Evolutionary conservation across 306 rosid species (phyloP).

Genomic region (Cucurbita maxima): DNA sequence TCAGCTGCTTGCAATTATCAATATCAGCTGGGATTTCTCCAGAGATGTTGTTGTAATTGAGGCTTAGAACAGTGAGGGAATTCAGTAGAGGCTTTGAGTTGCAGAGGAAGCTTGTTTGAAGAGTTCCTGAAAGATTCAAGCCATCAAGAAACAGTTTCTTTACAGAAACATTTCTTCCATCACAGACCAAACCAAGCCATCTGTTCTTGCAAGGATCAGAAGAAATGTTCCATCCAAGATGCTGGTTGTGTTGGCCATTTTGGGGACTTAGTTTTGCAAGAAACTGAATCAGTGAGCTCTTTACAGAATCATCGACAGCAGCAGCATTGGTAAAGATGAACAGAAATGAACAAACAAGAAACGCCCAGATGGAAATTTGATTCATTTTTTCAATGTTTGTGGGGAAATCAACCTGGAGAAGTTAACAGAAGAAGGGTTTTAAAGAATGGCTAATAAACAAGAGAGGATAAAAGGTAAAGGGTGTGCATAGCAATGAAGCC

Average conservation of each 20-base stretch:
- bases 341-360: slow-evolving; percentile 18
- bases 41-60: slow-evolving; percentile 28
- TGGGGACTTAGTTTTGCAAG: slow-evolving; percentile 27
- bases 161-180: slow-evolving; percentile 15
- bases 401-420: not conserved
- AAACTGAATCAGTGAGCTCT: slow-evolving; percentile 33
- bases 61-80: slow-evolving; percentile 32
- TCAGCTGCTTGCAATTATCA: slow-evolving; percentile 39
- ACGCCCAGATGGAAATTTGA: slow-evolving; percentile 15
- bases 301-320: slow-evolving; percentile 39
- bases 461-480: slow-evolving; percentile 14
- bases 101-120: slow-evolving; percentile 40
- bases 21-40: slow-evolving; percentile 36
- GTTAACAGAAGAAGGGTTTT: not conserved
- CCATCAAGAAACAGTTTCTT: slow-evolving; percentile 21
- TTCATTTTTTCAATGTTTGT: slow-evolving; percentile 21
- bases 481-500: not conserved
- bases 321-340: slow-evolving; percentile 15
- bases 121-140: slow-evolving; percentile 31
- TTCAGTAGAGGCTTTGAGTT: slow-evolving; percentile 25
- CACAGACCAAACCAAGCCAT: slow-evolving; percentile 49
- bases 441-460: slow-evolving; percentile 9
- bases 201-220: slow-evolving; percentile 53
- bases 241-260: slow-evolving; percentile 8
- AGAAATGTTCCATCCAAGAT: slow-evolving; percentile 28